A percentile compares a stretch with the other conserved stretches of the same genome.
Conservation (phyloP, 176 grass and related monocot genomes). For the Lolium perenne region DNA sequence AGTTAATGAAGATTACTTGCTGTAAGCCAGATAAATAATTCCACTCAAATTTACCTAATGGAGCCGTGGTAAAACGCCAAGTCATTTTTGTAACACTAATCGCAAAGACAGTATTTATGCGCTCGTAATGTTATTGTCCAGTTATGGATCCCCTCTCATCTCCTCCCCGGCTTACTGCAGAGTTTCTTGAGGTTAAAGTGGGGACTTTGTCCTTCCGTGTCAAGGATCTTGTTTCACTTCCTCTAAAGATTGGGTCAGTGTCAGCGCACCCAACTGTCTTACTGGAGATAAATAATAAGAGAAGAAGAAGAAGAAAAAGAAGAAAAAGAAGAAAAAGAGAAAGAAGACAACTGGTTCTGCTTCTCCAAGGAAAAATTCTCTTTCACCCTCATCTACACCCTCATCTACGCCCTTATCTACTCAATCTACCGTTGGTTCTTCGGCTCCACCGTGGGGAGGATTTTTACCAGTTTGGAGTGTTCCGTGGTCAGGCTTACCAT, state of each 20-base stretch:
- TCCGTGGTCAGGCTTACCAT: not conserved
- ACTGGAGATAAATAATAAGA: not conserved
- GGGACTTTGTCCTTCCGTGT: not conserved
- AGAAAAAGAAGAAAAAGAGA: not conserved
- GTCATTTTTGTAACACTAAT: slow-evolving; percentile 85
- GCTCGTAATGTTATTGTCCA: not conserved
- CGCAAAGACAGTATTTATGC: slow-evolving; percentile 61
- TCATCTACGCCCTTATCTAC: not conserved
- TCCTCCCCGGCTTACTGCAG: not conserved
- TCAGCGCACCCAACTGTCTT: not conserved
- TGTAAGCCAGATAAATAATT: not conserved
- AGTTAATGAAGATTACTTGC: not conserved
- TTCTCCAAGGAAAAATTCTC: not conserved
- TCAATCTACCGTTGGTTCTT: not conserved
- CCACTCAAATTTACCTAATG: not conserved
- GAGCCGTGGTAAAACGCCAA: not conserved
- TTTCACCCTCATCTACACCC: not conserved
- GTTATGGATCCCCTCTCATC: not conserved
- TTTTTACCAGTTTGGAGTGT: not conserved
- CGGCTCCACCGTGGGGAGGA: not conserved
- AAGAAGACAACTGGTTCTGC: not conserved
- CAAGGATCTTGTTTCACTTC: not conserved
- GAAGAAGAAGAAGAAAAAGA: not conserved
- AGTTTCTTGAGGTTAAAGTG: not conserved
- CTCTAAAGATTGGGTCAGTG: not conserved